Evolutionary conservation across 2,329 filamentous ascomycete species (phyloP).

Genomic region (Monilinia vaccinii-corymbosi): DNA sequence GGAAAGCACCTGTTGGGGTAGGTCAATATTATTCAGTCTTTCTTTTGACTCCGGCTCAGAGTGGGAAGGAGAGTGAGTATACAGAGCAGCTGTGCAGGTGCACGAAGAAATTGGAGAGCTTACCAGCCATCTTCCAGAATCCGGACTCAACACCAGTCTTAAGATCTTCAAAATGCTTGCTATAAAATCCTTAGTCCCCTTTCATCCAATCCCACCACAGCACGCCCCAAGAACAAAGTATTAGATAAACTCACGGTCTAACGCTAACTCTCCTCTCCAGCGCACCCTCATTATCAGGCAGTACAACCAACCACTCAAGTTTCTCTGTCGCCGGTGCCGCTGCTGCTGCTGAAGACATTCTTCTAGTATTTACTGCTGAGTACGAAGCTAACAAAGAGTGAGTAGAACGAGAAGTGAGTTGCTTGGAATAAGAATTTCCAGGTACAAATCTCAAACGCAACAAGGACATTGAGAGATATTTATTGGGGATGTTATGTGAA

Average conservation of each 20-base stretch:
- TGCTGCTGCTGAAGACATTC: constrained; percentile 10
- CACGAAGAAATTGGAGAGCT: constrained; percentile 7
- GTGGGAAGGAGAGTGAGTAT: background rate
- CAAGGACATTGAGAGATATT: background rate
- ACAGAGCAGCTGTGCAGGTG: background rate
- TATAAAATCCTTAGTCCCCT: constrained; percentile 1
- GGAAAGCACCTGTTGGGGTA: constrained; percentile 46
- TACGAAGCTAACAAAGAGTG: background rate
- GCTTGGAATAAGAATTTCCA: background rate
- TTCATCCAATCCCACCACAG: background rate
- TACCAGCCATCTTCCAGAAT: constrained; percentile 49
- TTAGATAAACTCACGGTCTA: constrained; percentile 39
- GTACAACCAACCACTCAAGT: constrained; percentile 59
- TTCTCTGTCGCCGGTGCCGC: constrained; percentile 32
- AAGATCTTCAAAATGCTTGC: constrained; percentile 35
- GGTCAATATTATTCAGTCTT: background rate
- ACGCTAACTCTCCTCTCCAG: constrained; percentile 53
- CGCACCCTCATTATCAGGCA: constrained; percentile 56
- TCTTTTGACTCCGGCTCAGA: background rate
- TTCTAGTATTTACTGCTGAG: background rate
- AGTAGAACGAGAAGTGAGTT: background rate
- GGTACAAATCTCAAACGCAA: background rate
- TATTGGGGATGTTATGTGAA: background rate
- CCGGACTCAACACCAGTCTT: constrained; percentile 43
- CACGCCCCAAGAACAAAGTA: background rate